phyloP scores from a whole-genome alignment of 192 early-diverging fungal species.

The Spizellomyces sp. region DNA sequence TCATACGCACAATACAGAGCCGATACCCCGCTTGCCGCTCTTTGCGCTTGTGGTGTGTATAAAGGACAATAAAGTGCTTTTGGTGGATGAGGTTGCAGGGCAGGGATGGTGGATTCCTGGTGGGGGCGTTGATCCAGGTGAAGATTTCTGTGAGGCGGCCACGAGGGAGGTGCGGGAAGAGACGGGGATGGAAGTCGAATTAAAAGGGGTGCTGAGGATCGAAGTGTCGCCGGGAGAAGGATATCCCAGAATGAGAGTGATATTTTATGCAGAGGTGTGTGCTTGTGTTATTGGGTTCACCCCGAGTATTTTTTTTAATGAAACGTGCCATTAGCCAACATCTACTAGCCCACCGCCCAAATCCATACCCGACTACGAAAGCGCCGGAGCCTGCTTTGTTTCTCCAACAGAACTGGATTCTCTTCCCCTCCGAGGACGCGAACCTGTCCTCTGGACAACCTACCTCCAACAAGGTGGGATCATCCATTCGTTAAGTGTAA shows the following conservation, averaged over 20 bases:
- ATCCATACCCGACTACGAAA: conserved; percentile 29
- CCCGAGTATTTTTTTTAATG: background rate
- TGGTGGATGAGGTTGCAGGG: conserved; percentile 28
- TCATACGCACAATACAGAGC: background rate
- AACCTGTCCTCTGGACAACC: conserved; percentile 22
- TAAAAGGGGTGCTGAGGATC: conserved; percentile 33
- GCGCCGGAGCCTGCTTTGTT: conserved; percentile 40
- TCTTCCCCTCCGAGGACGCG: conserved; percentile 28
- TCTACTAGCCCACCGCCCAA: conserved; percentile 12
- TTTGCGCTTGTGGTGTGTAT: conserved; percentile 33
- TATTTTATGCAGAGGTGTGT: conserved; percentile 42
- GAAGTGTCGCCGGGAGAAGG: conserved; percentile 30
- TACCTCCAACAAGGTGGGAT: conserved; percentile 30
- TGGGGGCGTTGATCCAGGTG: conserved; percentile 36
- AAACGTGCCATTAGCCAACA: conserved; percentile 1
- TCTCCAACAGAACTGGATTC: conserved; percentile 34
- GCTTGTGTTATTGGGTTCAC: background rate
- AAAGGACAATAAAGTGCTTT: conserved; percentile 9
- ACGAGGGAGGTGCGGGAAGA: conserved; percentile 29
- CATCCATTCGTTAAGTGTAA: conserved; percentile 31
- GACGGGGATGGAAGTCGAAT: conserved; percentile 27
- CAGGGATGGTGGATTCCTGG: conserved; percentile 40
- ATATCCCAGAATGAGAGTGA: conserved; percentile 29
- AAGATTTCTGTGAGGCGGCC: conserved; percentile 34
- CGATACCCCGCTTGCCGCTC: conserved; percentile 8